Evolutionary conservation across 345 rosid genomes (phyloP).

Genomic region (Sonneratia alba): DNA sequence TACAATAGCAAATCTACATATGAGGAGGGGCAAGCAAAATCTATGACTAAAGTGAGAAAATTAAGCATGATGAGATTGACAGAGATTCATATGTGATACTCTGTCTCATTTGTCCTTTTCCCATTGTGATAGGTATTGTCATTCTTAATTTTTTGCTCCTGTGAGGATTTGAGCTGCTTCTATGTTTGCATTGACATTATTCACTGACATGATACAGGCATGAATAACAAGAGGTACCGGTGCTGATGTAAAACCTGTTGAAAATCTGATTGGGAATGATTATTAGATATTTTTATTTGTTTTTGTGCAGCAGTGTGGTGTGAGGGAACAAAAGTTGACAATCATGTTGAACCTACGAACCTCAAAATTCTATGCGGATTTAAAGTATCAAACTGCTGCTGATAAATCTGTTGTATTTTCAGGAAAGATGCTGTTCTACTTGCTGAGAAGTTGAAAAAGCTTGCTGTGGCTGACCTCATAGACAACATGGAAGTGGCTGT

Average conservation of each 20-base stretch:
- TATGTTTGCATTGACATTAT: not conserved
- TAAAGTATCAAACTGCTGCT: not conserved
- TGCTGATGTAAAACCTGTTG: not conserved
- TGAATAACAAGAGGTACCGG: not conserved
- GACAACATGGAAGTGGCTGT: conserved; percentile 62
- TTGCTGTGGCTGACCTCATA: conserved; percentile 68
- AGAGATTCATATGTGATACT: not conserved
- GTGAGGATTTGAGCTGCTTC: not conserved
- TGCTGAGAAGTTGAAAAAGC: conserved; percentile 68
- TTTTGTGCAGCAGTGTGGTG: not conserved
- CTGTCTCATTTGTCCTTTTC: not conserved
- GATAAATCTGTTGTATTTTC: conserved; percentile 15
- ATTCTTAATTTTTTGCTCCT: not conserved
- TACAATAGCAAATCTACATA: not conserved
- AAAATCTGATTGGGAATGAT: not conserved
- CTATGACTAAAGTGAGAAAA: not conserved
- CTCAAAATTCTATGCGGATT: not conserved
- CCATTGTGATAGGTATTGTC: not conserved
- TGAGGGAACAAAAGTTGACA: not conserved
- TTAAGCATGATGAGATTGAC: not conserved
- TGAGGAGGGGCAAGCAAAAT: not conserved
- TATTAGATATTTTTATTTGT: not conserved
- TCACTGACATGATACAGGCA: not conserved
- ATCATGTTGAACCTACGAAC: not conserved
- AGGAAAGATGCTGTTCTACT: conserved; percentile 63